A percentile compares a stretch with the other conserved stretches of the same genome.
phyloP scores from a whole-genome alignment of 164 flowering plant species.

The Stephania yunnanensis region DNA sequence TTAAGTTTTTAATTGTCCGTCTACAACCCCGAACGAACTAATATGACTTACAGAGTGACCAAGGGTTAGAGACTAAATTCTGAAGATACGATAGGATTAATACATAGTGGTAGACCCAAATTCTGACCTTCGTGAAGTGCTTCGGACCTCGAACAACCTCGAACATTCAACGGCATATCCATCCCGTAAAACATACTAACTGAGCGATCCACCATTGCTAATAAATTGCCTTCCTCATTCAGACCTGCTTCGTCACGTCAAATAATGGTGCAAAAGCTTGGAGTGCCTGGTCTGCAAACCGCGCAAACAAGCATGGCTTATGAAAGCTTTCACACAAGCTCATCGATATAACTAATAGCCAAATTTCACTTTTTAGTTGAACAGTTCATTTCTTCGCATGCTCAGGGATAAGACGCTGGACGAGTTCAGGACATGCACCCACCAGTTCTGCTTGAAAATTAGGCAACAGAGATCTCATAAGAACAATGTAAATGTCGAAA shows the following conservation, averaged over 20 bases:
- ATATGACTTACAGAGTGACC: slow-evolving; percentile 6
- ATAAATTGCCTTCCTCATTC: neutral
- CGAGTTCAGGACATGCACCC: slow-evolving; percentile 52
- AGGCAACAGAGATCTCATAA: neutral
- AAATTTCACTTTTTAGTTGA: neutral
- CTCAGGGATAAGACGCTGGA: slow-evolving; percentile 65
- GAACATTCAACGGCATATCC: neutral
- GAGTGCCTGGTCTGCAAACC: neutral
- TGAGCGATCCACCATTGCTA: neutral
- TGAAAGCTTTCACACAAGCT: slow-evolving; percentile 4
- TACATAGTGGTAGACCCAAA: neutral
- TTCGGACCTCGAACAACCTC: neutral
- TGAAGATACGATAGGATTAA: neutral
- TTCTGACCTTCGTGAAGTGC: neutral
- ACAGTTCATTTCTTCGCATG: slow-evolving; percentile 36
- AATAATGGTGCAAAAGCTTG: neutral
- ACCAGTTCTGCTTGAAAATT: slow-evolving; percentile 45
- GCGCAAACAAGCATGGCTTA: slow-evolving; percentile 3
- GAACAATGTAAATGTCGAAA: neutral
- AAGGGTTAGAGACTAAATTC: neutral
- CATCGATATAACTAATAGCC: slow-evolving; percentile 9
- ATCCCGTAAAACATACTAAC: neutral
- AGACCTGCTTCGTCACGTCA: neutral
- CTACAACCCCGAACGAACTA: neutral
- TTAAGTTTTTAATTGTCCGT: neutral